Conservation (phyloP, 1,284 basidiomycete genomes). For the Stygiomarasmius scandens region DNA sequence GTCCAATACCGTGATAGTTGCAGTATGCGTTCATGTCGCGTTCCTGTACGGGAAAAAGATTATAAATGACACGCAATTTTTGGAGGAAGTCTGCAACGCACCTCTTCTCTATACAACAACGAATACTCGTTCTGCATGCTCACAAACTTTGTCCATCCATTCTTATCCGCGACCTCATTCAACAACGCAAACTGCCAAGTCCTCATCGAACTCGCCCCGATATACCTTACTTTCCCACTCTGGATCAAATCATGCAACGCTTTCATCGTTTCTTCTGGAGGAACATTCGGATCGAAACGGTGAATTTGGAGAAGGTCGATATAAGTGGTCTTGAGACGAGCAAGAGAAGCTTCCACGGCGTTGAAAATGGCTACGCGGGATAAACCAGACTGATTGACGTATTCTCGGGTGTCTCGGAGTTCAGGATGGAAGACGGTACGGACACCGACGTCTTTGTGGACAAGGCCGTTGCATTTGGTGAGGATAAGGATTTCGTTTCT, state of each 20-base stretch:
- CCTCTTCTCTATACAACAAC: slow-evolving; percentile 39
- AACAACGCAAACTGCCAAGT: slow-evolving; percentile 35
- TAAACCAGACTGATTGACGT: slow-evolving; percentile 40
- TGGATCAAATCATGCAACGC: too few species aligned
- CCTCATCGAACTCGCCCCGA: slow-evolving; percentile 41
- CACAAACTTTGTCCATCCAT: slow-evolving; percentile 31
- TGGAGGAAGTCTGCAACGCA: too few species aligned
- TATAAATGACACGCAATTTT: neutral
- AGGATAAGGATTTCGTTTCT: slow-evolving; percentile 41
- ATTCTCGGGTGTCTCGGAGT: slow-evolving; percentile 26
- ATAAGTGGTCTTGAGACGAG: slow-evolving; percentile 37
- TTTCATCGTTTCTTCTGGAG: too few species aligned
- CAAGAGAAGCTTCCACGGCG: slow-evolving; percentile 33
- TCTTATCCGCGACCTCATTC: slow-evolving; percentile 21
- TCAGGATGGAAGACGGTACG: slow-evolving; percentile 3
- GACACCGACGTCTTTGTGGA: slow-evolving; percentile 13
- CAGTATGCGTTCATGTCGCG: slow-evolving; percentile 26
- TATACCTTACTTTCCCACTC: too few species aligned
- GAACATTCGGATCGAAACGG: too few species aligned
- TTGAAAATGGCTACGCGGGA: slow-evolving; percentile 40
- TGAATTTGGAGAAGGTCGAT: too few species aligned
- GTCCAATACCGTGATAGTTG: slow-evolving; percentile 22
- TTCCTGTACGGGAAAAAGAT: slow-evolving; percentile 13
- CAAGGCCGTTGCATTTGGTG: slow-evolving; percentile 30
- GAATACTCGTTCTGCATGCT: slow-evolving; percentile 32